Base-by-base conservation (phyloP, 352 stramenopile genomes). In the Lagenidium giganteum region DNA sequence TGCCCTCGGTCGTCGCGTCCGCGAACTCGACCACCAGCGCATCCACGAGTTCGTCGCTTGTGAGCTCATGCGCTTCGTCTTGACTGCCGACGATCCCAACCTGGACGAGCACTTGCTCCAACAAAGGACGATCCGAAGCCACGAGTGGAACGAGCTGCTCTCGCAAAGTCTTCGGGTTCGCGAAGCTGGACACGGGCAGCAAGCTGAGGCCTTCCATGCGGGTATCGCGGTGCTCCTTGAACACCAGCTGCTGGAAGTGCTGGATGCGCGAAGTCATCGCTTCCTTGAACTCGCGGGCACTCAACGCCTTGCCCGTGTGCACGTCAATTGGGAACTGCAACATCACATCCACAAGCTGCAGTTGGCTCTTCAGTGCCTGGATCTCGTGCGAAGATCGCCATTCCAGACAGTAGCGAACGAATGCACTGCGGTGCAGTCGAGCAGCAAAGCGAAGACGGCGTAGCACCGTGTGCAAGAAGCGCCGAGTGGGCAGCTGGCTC, bases 401-500 rank as follows among this genome's bases (percentile, higher is more conserved):
- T 43, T 82, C 49, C 8, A 76, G 37, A 20, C 58, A 64, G 17
- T 80, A 47, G 17, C 59, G 54, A 3, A 83, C 35, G 17, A 84
- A 37, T 12, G 42, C 26, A 37, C 73, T 83, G 9, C 60, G 60
- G 4, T 57, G 54, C 17, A 84, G 57, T 8, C 35, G 30, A 14
- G 65, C 54, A 2, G 75, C 29, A 21, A 95, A 40, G 37, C 92
- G 86, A 22, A 56, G 40, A 36, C 86, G 74, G 3, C 80, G 60
- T 27, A 96, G 42, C 29, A 95, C 54, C 12, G 66, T 63, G 29
- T 72, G 52, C 9, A 96, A 54, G 32, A 94, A 95, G 28, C 83
- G 80, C n/a, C 90, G 83, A 17, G 91, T 97, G n/a, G 88, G 76
- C 2, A 95, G 57, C 54, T 96, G 84, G 20, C 53, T 71, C 37